Conservation (phyloP, 108 stramenopile genomes). For the Nannochloropsis oceanica region DNA sequence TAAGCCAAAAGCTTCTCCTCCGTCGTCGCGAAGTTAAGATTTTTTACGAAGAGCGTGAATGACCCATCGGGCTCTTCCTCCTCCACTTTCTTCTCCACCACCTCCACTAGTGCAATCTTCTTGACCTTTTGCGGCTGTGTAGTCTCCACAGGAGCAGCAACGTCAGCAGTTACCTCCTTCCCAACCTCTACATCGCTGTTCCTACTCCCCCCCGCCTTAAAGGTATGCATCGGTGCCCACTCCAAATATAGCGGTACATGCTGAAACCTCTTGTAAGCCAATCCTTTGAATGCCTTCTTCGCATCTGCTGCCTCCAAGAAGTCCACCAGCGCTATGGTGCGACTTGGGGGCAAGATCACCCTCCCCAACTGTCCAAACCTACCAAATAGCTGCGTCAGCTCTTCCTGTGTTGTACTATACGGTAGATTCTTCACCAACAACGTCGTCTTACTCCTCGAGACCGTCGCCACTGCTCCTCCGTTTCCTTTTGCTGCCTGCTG, state of each 20-base stretch:
- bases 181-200: slow-evolving; percentile 19
- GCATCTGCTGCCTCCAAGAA: slow-evolving; percentile 72
- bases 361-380: slow-evolving; percentile 44
- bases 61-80: slow-evolving; percentile 22
- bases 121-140: background rate
- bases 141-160: background rate
- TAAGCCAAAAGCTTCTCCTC: slow-evolving; percentile 53
- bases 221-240: slow-evolving; percentile 72
- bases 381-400: slow-evolving; percentile 70
- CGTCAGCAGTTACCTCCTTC: background rate
- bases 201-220: background rate
- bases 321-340: slow-evolving; percentile 74
- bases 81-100: slow-evolving; percentile 7
- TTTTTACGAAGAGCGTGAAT: slow-evolving; percentile 78
- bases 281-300: slow-evolving; percentile 62
- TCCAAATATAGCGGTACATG: slow-evolving; percentile 90
- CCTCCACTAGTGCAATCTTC: background rate
- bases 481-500: background rate
- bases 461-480: background rate
- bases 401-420: slow-evolving; percentile 57
- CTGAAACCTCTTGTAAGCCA: slow-evolving; percentile 86
- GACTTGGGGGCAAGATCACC: slow-evolving; percentile 62
- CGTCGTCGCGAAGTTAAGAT: slow-evolving; percentile 74
- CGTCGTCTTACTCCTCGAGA: slow-evolving; percentile 55
- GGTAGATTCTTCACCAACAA: slow-evolving; percentile 96